Percentiles rank a stretch among this genome's conserved stretches.
phyloP scores from a whole-genome alignment of 2,329 filamentous ascomycete species.

The Phialemonium atrogriseum region DNA sequence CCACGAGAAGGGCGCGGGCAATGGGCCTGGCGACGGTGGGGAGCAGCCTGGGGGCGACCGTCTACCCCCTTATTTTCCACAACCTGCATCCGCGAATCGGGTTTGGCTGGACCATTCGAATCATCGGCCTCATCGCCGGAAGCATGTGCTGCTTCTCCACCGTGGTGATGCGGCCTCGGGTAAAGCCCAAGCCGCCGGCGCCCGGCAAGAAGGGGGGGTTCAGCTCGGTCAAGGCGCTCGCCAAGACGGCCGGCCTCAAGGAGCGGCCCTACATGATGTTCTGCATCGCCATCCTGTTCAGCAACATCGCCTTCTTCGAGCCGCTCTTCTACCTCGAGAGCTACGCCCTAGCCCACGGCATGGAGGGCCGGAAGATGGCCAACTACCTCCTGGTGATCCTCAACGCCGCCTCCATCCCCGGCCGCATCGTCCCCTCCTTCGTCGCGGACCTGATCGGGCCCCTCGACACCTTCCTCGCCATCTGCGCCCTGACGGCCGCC shows the following conservation, averaged over 20 bases:
- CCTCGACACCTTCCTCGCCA: slow-evolving; percentile 29
- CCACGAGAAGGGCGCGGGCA: slow-evolving; percentile 24
- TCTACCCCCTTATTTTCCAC: slow-evolving; percentile 29
- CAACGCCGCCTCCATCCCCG: slow-evolving; percentile 40
- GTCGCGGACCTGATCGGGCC: slow-evolving; percentile 32
- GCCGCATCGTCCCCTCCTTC: slow-evolving; percentile 37
- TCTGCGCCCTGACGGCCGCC: slow-evolving; percentile 23
- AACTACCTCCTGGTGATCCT: slow-evolving; percentile 41
- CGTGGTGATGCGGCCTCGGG: slow-evolving; percentile 18
- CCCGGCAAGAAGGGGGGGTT: slow-evolving; percentile 3
- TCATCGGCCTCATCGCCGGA: slow-evolving; percentile 25
- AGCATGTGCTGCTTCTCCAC: slow-evolving; percentile 20
- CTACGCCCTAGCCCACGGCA: slow-evolving; percentile 28
- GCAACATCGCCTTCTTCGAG: slow-evolving; percentile 26
- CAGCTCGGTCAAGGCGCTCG: slow-evolving; percentile 11
- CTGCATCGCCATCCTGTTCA: slow-evolving; percentile 23
- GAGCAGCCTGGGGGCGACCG: slow-evolving; percentile 27
- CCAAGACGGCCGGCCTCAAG: slow-evolving; percentile 20
- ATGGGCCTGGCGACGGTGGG: slow-evolving; percentile 32
- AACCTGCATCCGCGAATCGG: slow-evolving; percentile 18
- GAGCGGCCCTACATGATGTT: slow-evolving; percentile 23
- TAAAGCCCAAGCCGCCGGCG: slow-evolving; percentile 5
- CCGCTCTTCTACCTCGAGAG: slow-evolving; percentile 37
- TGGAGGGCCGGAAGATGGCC: slow-evolving; percentile 22
- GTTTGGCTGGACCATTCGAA: slow-evolving; percentile 26